A percentile compares a stretch with the other conserved stretches of the same genome.
phyloP scores from a whole-genome alignment of 352 stramenopile genomes.

The Phytophthora sansomeana region DNA sequence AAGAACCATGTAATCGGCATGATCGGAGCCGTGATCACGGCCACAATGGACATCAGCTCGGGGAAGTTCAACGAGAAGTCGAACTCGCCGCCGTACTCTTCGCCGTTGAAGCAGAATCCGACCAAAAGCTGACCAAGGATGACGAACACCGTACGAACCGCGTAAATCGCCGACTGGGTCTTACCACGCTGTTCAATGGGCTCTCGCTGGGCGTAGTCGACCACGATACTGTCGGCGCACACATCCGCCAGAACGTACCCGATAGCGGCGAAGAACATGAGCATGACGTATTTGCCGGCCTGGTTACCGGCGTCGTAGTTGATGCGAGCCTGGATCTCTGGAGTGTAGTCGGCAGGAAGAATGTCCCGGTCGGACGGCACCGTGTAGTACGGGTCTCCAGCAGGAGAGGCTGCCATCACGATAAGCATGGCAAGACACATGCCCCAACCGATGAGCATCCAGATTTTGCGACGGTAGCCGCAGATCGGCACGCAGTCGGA shows the following conservation, averaged over 20 bases:
- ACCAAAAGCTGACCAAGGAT: constrained; percentile 1
- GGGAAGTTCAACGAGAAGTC: constrained; percentile 48
- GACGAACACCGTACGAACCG: constrained; percentile 7
- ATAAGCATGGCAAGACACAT: constrained; percentile 44
- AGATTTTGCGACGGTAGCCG: constrained; percentile 33
- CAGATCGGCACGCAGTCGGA: constrained; percentile 76
- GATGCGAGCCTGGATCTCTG: constrained; percentile 8
- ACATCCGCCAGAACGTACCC: constrained; percentile 7
- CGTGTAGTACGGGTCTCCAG: constrained; percentile 27
- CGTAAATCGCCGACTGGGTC: constrained; percentile 9
- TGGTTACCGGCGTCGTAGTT: constrained; percentile 5
- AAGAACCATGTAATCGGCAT: constrained; percentile 38
- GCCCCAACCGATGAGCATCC: constrained; percentile 54
- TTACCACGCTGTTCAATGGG: constrained; percentile 4
- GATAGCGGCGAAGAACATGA: constrained; percentile 9
- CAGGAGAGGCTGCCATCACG: constrained; percentile 33
- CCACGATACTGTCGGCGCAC: constrained; percentile 9
- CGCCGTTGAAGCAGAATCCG: constrained; percentile 11
- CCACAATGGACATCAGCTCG: constrained; percentile 9
- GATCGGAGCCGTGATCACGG: constrained; percentile 14
- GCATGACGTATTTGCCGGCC: constrained; percentile 4
- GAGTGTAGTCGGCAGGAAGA: constrained; percentile 5
- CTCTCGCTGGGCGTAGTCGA: constrained; percentile 7
- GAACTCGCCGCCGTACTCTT: constrained; percentile 37
- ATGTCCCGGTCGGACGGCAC: constrained; percentile 10